Evolutionary conservation across 225 moss, liverwort and hornwort genomes (phyloP).

Genomic region (Climacium dendroides): DNA sequence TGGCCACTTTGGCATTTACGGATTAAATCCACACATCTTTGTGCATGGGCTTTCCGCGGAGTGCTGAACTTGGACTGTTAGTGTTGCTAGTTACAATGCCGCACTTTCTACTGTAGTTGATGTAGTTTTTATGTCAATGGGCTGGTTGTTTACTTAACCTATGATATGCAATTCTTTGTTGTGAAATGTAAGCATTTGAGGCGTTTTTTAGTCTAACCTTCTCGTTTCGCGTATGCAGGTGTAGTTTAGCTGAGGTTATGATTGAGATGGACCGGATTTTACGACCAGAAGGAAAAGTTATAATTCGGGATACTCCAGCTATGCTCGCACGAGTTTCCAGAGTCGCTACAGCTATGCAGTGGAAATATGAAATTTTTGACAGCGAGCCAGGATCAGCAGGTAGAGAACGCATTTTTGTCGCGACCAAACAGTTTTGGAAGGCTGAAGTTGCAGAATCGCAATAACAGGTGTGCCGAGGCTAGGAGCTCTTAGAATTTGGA

Average conservation of each 20-base stretch:
- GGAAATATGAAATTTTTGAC: constrained; percentile 29
- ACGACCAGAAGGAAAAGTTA: constrained; percentile 56
- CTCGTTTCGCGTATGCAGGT: constrained; percentile 23
- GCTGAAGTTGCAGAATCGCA: constrained; percentile 13
- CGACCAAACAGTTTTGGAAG: constrained; percentile 45
- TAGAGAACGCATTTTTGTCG: constrained; percentile 35
- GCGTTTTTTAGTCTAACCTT: neutral
- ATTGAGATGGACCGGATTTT: constrained; percentile 83
- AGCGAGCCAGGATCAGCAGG: constrained; percentile 31
- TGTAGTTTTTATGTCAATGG: neutral
- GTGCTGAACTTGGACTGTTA: neutral
- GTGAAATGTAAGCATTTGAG: neutral
- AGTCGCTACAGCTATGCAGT: constrained; percentile 31
- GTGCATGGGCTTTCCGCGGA: neutral
- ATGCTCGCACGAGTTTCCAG: constrained; percentile 43
- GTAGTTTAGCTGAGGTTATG: constrained; percentile 61
- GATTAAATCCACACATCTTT: neutral
- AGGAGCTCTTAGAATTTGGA: neutral
- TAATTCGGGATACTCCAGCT: constrained; percentile 35
- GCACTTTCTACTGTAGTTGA: neutral
- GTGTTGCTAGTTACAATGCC: neutral
- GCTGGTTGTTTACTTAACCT: neutral
- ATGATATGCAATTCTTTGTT: neutral
- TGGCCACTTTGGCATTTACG: neutral
- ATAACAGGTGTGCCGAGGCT: constrained; percentile 9